Evolutionary conservation across 116 monocot species (phyloP).

Genomic region (Zostera marina): DNA sequence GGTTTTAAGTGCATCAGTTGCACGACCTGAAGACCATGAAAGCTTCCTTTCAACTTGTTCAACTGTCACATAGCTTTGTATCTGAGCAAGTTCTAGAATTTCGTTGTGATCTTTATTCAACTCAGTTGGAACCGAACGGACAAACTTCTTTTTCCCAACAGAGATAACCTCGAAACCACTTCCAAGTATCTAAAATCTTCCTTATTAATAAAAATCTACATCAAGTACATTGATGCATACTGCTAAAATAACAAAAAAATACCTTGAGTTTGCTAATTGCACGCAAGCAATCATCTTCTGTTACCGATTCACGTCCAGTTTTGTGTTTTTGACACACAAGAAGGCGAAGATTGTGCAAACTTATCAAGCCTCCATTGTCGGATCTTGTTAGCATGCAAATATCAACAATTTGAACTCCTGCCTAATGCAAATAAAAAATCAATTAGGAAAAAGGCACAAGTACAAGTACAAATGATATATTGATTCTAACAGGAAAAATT

Average conservation of each 20-base stretch:
- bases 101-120: constrained; percentile 95
- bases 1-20: constrained; percentile 65
- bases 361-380: constrained; percentile 80
- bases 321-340: constrained; percentile 59
- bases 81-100: constrained; percentile 96
- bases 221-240: not conserved
- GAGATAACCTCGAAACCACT: constrained; percentile 93
- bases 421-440: not conserved
- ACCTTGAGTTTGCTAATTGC: constrained; percentile 97
- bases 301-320: constrained; percentile 55
- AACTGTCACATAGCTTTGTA: constrained; percentile 60
- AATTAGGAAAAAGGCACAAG: not conserved
- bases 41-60: constrained; percentile 65
- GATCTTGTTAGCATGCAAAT: constrained; percentile 84
- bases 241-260: not conserved
- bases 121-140: constrained; percentile 96
- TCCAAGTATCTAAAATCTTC: constrained; percentile 43
- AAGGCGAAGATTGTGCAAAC: constrained; percentile 69
- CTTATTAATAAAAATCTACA: not conserved
- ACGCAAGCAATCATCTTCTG: constrained; percentile 94
- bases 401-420: constrained; percentile 97
- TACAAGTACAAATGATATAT: not conserved
- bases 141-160: constrained; percentile 75
- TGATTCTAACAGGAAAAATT: too few species aligned
- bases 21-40: constrained; percentile 86